Base-by-base conservation (phyloP, 2,329 filamentous ascomycete genomes). In the Neopestalotiopsis clavispora region DNA sequence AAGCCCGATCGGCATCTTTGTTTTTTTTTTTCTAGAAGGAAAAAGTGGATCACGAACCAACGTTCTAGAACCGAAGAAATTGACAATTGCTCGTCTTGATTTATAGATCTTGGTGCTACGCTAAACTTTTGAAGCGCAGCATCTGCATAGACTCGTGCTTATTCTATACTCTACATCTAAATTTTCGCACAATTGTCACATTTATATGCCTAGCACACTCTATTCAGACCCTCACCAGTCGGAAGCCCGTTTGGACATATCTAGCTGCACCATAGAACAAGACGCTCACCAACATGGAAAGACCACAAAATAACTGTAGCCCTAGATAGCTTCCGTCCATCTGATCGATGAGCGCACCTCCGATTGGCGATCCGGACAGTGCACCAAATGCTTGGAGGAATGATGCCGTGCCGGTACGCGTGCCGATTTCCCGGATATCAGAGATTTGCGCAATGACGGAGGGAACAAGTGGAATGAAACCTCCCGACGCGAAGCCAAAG, bases 281-380 rank as follows among this genome's bases (percentile, higher is more conserved):
- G 20, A 74, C 74, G 38, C 74, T 74, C 3, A 63, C 59, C 1
- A 71, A 58, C 74, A 82, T 80, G 2, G 85, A 79, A 13, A 88
- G 78, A 1, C 91, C 91, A 61, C 86, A 86, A 75, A 92, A 94
- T 2, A 93, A 80, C 79, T 92, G 89, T 70, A 93, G 73, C 2
- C 87, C 87, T n/a, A 87, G 79, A 71, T 87, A 92, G 7, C 78
- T 77, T 2, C 89, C 90, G 58, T 85, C 70, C 72, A 87, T 83
- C 3, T 79, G 78, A 14, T 77, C 75, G 7, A 91, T 81, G 30
- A 87, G 75, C 4, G 83, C 84, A 2, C 87, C 87, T 0, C 83
- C 87, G 71, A 90, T 89, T 0, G 88, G 88, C 65, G 80, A 86
- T 1, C 87, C 85, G 2, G 85, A 84, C 62, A 91, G 75, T 4